Conservation (phyloP, 2,329 filamentous ascomycete species). For the Cercospora zeae-maydis region DNA sequence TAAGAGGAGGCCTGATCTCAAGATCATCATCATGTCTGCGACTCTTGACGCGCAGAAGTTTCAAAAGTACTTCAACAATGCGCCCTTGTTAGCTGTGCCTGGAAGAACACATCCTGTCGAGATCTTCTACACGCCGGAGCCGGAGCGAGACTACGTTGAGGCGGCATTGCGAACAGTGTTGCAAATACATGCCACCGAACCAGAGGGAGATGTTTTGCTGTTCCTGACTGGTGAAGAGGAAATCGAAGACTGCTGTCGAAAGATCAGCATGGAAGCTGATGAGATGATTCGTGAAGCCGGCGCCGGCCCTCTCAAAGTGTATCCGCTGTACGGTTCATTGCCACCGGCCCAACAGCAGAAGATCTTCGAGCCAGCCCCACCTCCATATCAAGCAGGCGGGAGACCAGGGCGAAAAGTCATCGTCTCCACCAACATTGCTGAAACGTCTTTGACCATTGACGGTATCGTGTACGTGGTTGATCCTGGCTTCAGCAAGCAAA, state of each 20-base stretch:
- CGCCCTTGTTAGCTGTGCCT: constrained; percentile 87
- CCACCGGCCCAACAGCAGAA: constrained; percentile 80
- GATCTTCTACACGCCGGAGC: constrained; percentile 96
- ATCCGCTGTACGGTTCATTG: constrained; percentile 89
- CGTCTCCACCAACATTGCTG: constrained; percentile 94
- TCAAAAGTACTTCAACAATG: constrained; percentile 93
- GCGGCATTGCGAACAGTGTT: constrained; percentile 90
- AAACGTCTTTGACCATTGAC: constrained; percentile 95
- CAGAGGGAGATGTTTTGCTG: constrained; percentile 85
- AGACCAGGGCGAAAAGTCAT: constrained; percentile 90
- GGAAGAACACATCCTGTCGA: constrained; percentile 95
- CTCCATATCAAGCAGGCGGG: constrained; percentile 68
- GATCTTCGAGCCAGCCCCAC: constrained; percentile 88
- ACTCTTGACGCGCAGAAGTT: constrained; percentile 98
- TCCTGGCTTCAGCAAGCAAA: constrained; percentile 98
- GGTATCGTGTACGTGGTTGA: constrained; percentile 99
- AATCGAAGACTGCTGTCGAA: constrained; percentile 92
- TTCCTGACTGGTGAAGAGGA: constrained; percentile 98
- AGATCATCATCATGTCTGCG: constrained; percentile 98
- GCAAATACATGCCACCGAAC: constrained; percentile 91
- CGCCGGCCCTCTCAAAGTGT: constrained; percentile 82
- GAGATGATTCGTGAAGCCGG: constrained; percentile 89
- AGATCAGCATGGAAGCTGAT: constrained; percentile 85
- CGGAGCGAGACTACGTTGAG: constrained; percentile 94
- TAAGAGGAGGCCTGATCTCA: constrained; percentile 76